Conservation (phyloP, 2,329 filamentous ascomycete genomes). For the Colletotrichum sidae region DNA sequence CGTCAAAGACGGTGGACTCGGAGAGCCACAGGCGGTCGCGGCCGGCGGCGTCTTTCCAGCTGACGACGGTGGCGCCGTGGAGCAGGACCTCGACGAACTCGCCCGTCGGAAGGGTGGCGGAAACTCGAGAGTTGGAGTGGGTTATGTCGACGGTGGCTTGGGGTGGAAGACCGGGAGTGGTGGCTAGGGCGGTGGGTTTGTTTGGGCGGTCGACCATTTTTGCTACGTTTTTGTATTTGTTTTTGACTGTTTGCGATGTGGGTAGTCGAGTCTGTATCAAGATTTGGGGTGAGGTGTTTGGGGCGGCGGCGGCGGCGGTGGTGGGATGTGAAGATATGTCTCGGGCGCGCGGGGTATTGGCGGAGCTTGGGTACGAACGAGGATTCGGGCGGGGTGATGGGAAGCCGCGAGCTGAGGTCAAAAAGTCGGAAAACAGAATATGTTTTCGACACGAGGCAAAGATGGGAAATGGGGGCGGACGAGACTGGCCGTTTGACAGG, state of each 20-base stretch:
- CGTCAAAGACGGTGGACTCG: slow-evolving; percentile 83
- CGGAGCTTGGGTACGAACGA: not conserved
- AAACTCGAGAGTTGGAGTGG: slow-evolving; percentile 77
- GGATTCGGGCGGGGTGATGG: not conserved
- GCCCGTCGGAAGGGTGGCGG: slow-evolving; percentile 85
- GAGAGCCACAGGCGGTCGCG: slow-evolving; percentile 90
- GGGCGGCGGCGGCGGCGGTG: not conserved
- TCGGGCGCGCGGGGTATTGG: slow-evolving; percentile 13
- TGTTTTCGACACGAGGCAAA: not conserved
- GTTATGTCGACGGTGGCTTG: slow-evolving; percentile 81
- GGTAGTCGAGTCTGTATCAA: not conserved
- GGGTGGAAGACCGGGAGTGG: slow-evolving; percentile 79
- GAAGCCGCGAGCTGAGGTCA: not conserved
- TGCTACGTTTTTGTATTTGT: not conserved
- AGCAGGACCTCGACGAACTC: slow-evolving; percentile 88
- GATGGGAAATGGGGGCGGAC: not conserved
- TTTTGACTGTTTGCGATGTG: not conserved
- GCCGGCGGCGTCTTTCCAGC: slow-evolving; percentile 87
- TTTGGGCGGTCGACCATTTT: slow-evolving; percentile 85
- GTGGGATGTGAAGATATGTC: slow-evolving; percentile 3
- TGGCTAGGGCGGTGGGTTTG: slow-evolving; percentile 81
- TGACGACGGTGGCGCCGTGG: slow-evolving; percentile 92
- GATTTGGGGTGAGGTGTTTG: slow-evolving; percentile 15
- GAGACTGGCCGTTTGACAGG: slow-evolving; percentile 1
- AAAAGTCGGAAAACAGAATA: not conserved